A percentile compares a stretch with the other conserved stretches of the same genome.
Conservation (phyloP, 768 basidiomycete genomes). For the Leccinum broughii region DNA sequence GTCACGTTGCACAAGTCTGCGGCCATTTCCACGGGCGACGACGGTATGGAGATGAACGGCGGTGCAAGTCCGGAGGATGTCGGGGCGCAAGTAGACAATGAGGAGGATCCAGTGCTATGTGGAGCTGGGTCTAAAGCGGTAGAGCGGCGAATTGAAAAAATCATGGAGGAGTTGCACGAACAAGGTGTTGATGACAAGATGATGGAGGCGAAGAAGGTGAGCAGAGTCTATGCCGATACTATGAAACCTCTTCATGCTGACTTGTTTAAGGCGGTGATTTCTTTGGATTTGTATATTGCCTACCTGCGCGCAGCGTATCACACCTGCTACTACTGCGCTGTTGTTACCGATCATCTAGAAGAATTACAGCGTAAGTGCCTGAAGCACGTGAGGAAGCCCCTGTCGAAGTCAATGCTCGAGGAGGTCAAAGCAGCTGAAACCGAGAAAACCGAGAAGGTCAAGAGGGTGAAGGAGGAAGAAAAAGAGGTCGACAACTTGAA, state of each 20-base stretch:
- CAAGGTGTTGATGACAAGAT: conserved; percentile 68
- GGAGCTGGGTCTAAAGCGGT: conserved; percentile 77
- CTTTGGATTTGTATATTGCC: conserved; percentile 89
- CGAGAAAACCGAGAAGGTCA: conserved; percentile 47
- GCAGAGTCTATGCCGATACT: conserved; percentile 21
- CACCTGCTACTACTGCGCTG: conserved; percentile 97
- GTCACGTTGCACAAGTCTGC: conserved; percentile 46
- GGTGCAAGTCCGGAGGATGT: conserved; percentile 32
- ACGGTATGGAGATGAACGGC: conserved; percentile 30
- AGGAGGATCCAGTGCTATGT: conserved; percentile 51
- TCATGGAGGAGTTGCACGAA: conserved; percentile 68
- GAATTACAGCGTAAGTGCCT: conserved; percentile 95
- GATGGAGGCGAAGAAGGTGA: conserved; percentile 71
- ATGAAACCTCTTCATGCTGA: conserved; percentile 24
- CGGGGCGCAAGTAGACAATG: conserved; percentile 38
- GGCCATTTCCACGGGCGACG: conserved; percentile 18
- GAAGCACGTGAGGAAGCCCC: conserved; percentile 81
- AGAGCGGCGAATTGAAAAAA: conserved; percentile 76
- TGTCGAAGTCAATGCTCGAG: conserved; percentile 60
- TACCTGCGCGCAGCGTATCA: conserved; percentile 92
- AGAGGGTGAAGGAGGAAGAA: conserved; percentile 45
- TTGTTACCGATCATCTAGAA: conserved; percentile 90
- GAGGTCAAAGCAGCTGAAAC: conserved; percentile 58
- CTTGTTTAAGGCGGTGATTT: conserved; percentile 61
- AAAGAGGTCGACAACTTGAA: conserved; percentile 38